Percentiles rank a stretch among this genome's conserved stretches.
These are phyloP conservation scores for Inonotus obliquus DNA, from an alignment of 1,284 basidiomycete species.

Conservation along the genomic window DNA sequence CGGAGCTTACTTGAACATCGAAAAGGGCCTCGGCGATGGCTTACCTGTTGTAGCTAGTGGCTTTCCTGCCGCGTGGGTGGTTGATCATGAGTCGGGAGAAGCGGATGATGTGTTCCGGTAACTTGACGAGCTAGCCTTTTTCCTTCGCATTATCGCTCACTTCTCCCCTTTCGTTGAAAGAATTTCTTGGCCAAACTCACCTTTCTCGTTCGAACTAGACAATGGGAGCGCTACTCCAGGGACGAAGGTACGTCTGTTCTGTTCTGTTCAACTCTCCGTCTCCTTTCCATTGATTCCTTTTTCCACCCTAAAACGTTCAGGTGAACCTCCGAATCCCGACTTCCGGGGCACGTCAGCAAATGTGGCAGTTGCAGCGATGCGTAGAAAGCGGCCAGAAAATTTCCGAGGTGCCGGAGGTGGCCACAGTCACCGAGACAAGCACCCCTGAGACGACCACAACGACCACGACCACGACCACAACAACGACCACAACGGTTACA, in stretches of 20 bases:
- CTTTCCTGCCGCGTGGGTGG: conserved; percentile 12
- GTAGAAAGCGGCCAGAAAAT: background rate
- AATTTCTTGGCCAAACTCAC: conserved; percentile 13
- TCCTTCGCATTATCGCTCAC: too few relatives aligned
- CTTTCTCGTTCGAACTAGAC: conserved; percentile 4
- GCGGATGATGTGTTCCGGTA: conserved; percentile 6
- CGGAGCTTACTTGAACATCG: conserved; percentile 11
- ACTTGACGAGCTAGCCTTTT: too few relatives aligned
- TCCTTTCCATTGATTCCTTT: too few relatives aligned
- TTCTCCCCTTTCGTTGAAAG: too few relatives aligned
- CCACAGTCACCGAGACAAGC: background rate
- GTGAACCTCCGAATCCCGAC: background rate
- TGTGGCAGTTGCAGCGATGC: conserved; percentile 8
- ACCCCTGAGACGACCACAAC: conserved; percentile 1
- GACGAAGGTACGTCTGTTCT: conserved; percentile 8
- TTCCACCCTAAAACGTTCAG: background rate
- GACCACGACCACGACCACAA: background rate
- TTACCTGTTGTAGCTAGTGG: conserved; percentile 10
- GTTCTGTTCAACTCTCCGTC: background rate
- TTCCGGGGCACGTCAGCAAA: background rate
- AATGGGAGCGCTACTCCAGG: conserved; percentile 10
- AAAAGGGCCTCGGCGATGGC: conserved; percentile 6
- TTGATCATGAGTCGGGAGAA: background rate
- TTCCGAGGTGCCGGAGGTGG: background rate
- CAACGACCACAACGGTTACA: background rate